Evolutionary conservation across 148 eudicot genomes (phyloP).

Genomic region (Silene latifolia): DNA sequence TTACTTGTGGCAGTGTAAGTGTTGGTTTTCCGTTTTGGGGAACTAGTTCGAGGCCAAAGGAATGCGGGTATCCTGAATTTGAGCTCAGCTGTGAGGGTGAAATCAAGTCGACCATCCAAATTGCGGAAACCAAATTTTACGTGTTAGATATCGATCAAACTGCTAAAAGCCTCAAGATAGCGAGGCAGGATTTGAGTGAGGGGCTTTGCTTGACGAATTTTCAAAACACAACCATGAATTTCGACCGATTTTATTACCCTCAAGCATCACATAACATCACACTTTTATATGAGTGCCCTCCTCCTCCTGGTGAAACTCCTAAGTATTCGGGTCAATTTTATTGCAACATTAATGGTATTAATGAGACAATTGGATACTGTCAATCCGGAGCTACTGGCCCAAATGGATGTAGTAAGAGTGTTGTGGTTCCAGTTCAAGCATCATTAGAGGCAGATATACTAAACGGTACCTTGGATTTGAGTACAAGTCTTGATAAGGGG

Average conservation of each 20-base stretch:
- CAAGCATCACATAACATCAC: conserved; percentile 30
- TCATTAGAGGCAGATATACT: conserved; percentile 17
- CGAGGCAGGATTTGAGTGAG: conserved; percentile 34
- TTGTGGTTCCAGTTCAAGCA: conserved; percentile 31
- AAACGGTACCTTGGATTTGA: background rate
- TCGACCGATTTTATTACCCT: conserved; percentile 21
- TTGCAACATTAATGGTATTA: conserved; percentile 25
- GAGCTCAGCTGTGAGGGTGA: conserved; percentile 23
- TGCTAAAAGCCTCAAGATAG: conserved; percentile 16
- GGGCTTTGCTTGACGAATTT: conserved; percentile 28
- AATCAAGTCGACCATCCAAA: conserved; percentile 8
- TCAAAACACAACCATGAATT: conserved; percentile 30
- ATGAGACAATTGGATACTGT: background rate
- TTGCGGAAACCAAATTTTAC: conserved; percentile 14
- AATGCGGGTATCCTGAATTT: conserved; percentile 25
- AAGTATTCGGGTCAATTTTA: conserved; percentile 6
- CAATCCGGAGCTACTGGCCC: conserved; percentile 15
- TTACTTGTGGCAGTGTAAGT: conserved; percentile 24
- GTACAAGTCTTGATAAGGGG: conserved; percentile 19
- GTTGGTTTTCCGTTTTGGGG: conserved; percentile 39
- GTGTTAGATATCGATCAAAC: conserved; percentile 13
- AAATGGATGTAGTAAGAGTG: conserved; percentile 25
- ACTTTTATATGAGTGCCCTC: conserved; percentile 35
- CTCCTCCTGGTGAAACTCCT: background rate
- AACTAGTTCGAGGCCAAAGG: conserved; percentile 18